These are phyloP conservation scores for Penicillium sp. DNA, from an alignment of 2,329 filamentous ascomycete species.

Conservation along the genomic window DNA sequence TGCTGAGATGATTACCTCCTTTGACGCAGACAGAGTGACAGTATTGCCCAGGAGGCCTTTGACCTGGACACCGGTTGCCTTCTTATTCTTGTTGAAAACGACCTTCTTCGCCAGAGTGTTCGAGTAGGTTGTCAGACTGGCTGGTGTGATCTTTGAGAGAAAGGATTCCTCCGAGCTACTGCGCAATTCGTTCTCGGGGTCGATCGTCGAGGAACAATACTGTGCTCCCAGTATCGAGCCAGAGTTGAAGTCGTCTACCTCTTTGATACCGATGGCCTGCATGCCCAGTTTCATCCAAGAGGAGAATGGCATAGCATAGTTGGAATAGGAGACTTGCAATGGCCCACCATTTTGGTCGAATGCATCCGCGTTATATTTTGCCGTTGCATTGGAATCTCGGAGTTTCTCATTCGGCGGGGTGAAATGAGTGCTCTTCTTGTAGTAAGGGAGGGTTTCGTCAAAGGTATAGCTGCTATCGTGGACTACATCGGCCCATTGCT, in stretches of 20 bases:
- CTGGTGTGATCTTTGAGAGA: constrained; percentile 29
- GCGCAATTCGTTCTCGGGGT: constrained; percentile 28
- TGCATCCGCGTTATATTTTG: constrained; percentile 23
- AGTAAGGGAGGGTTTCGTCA: constrained; percentile 30
- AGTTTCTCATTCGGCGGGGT: constrained; percentile 27
- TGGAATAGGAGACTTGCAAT: constrained; percentile 47
- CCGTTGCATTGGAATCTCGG: constrained; percentile 30
- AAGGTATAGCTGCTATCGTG: constrained; percentile 35
- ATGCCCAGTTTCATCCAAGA: constrained; percentile 47
- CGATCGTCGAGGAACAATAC: constrained; percentile 42
- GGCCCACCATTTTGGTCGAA: constrained; percentile 40
- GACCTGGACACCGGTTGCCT: constrained; percentile 48
- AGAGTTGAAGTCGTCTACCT: constrained; percentile 43
- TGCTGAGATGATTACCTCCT: constrained; percentile 56
- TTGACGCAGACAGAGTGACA: constrained; percentile 50
- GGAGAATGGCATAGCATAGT: constrained; percentile 45
- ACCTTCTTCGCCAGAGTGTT: constrained; percentile 52
- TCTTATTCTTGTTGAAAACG: constrained; percentile 44
- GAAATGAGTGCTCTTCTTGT: constrained; percentile 32
- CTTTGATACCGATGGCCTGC: constrained; percentile 46
- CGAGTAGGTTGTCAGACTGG: constrained; percentile 46
- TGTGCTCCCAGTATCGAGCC: constrained; percentile 48
- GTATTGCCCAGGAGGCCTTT: constrained; percentile 18
- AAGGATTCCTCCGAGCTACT: constrained; percentile 43
- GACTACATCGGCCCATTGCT: constrained; percentile 32